Base-by-base conservation (phyloP, 441 rosid genomes). In the Pelargonium australe region DNA sequence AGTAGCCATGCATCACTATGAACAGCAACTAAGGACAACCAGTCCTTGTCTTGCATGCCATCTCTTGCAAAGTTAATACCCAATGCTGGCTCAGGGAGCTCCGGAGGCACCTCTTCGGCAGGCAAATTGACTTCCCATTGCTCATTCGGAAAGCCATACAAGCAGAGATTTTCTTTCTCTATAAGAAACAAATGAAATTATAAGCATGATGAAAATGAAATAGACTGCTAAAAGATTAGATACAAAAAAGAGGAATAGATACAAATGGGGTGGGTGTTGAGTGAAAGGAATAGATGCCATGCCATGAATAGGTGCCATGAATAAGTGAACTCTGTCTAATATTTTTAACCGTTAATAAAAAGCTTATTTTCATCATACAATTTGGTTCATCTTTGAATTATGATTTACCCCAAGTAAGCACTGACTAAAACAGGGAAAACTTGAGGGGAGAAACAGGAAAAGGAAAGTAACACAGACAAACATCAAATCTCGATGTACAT, bases 1-100 rank as follows among this genome's bases (percentile, higher is more conserved):
- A 94, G 96, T 80, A 94, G 76, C 99, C 99, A 94, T 1, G 99
- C 85, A 80, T 94, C 99, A 64, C 96, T 90, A 75, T 94, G 99
- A 72, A 90, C 97, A 70, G 97, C 96, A 75, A 91, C 97, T 64
- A 90, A 80, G 8, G 96, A 87, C 64, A 95, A 73, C 99, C 99
- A 95, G 75, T 91, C 96, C 76, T 86, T 91, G 78, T 91, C 95
- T 78, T 81, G 92, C 97, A 91, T 95, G 37, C 96, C 96, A 81
- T 95, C 99, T 77, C 99, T 88, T 0, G 99, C 96, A 70, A 94
- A 94, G 81, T 94, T 94, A 63, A 94, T 94, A 62, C 99, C 99
- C 25, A 94, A 75, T 0, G 97, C 97, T 37, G 99, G 99, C 71
- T 94, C 96, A 5, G 99, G 99, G 70, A 91, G 94, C 87, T 91